These are phyloP conservation scores for Micromonas pusilla DNA, from an alignment of 139 green algal genomes.

Conservation along the genomic window DNA sequence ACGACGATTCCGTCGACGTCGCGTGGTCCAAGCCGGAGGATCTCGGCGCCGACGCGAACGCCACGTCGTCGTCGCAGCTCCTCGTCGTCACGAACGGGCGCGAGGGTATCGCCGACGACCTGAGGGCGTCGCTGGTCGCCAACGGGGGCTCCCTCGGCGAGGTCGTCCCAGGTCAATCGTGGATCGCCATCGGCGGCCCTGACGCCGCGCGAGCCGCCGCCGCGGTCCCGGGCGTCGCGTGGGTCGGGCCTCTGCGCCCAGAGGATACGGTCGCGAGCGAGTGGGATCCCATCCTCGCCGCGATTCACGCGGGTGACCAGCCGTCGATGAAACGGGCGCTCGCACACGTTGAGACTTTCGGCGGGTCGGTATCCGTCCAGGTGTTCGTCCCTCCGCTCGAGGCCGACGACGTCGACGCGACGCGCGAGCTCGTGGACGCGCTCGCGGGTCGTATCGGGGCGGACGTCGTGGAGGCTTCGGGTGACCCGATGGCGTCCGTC, in stretches of 20 bases:
- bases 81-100: not conserved
- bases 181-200: not conserved
- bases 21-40: not conserved
- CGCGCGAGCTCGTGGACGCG: not conserved
- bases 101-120: not conserved
- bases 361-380: not conserved
- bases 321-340: not conserved
- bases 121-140: not conserved
- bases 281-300: not conserved
- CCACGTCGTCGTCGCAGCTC: not conserved
- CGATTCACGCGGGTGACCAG: not conserved
- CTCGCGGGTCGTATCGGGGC: not conserved
- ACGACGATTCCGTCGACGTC: not conserved
- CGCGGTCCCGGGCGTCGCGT: not conserved
- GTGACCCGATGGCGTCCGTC: not conserved
- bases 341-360: no score
- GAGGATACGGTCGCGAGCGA: not conserved
- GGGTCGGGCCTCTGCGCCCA: not conserved
- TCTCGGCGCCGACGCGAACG: not conserved
- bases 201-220: no score
- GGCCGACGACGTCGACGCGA: not conserved
- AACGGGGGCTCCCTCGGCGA: not conserved
- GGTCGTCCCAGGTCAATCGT: not conserved
- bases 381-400: not conserved
- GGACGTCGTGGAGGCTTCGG: not conserved